These are phyloP conservation scores for Naematelia encephala DNA, from an alignment of 768 basidiomycete genomes.

Conservation along the genomic window DNA sequence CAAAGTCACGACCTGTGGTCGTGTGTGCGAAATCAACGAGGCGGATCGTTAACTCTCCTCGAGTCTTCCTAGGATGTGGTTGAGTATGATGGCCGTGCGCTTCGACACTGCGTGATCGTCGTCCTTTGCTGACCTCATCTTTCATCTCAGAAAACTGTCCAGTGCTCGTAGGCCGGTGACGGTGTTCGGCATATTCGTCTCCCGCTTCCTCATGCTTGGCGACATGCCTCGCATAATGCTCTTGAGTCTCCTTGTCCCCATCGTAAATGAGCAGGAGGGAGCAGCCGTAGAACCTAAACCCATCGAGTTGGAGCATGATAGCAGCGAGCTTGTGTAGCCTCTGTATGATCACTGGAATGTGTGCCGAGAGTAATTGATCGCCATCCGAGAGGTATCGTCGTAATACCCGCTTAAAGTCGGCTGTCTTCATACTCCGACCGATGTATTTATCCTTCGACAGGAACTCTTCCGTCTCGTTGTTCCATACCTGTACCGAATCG, in stretches of 20 bases:
- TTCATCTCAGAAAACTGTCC: background rate
- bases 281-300: slow-evolving; percentile 98
- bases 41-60: slow-evolving; percentile 91
- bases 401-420: slow-evolving; percentile 78
- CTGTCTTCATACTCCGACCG: slow-evolving; percentile 81
- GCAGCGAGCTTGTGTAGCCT: slow-evolving; percentile 91
- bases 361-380: slow-evolving; percentile 74
- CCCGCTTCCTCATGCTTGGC: slow-evolving; percentile 3
- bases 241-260: slow-evolving; percentile 84
- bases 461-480: slow-evolving; percentile 76
- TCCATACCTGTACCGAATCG: slow-evolving; percentile 83
- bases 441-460: slow-evolving; percentile 93
- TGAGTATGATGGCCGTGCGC: slow-evolving; percentile 7
- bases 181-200: slow-evolving; percentile 32
- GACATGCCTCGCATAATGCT: slow-evolving; percentile 49
- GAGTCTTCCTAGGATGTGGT: slow-evolving; percentile 19
- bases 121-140: background rate
- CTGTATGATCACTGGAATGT: slow-evolving; percentile 84
- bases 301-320: slow-evolving; percentile 80
- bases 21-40: slow-evolving; percentile 99
- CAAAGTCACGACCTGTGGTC: slow-evolving; percentile 89
- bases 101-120: slow-evolving; percentile 40
- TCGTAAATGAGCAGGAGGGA: slow-evolving; percentile 96
- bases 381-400: slow-evolving; percentile 83
- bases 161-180: slow-evolving; percentile 17